Evolutionary conservation across 495 filamentous ascomycete genomes (phyloP), one percentile per base, ranked within the genome.

Genomic region (Clohesyomyces aquaticus): DNA sequence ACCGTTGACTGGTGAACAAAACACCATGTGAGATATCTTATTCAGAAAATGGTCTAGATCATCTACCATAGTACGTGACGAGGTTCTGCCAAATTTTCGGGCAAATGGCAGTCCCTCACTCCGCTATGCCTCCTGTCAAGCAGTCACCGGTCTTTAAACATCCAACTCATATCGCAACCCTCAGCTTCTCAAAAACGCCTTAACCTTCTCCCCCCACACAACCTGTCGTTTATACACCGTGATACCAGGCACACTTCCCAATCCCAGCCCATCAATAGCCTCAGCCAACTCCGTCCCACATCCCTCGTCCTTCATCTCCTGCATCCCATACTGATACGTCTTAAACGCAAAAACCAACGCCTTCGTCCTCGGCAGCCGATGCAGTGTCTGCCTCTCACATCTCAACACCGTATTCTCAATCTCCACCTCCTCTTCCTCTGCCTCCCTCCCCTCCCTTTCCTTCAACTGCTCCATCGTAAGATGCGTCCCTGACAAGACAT

Each of bases 301-400:
- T 2, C 88, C 89, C 66, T 93, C 90, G 4, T 78, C 82, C 74
- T 86, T 90, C 61, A 96, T 80, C 18, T 88, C 78, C 16, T 68
- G 65, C 1, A 96, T 66, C 2, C 85, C 81, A 70, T 91, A 92
- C 38, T 86, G 71, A 74, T 92, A 94, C 10, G 89, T 94, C 75
- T 93, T 90, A 73, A 94, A 88, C 28, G 79, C 83, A 73, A 95
- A 93, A 0, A 93, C 77, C 9, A 93, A 66, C 0, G 88, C 89
- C 25, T 78, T 76, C 0, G 84, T 87, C 57, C 75, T 67, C 0
- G 89, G 88, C 25, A 94, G 73, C 4, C 91, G 83, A 75, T 88
- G 89, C 47, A 95, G 72, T 0, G 87, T 88, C 73, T 95, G 91
- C 12, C 89, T 76, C 74, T 96, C 91, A 59, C 85, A 87, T 0